These are phyloP conservation scores for Phaeoacremonium minimum DNA, from an alignment of 2,329 filamentous ascomycete genomes.

Conservation along the genomic window DNA sequence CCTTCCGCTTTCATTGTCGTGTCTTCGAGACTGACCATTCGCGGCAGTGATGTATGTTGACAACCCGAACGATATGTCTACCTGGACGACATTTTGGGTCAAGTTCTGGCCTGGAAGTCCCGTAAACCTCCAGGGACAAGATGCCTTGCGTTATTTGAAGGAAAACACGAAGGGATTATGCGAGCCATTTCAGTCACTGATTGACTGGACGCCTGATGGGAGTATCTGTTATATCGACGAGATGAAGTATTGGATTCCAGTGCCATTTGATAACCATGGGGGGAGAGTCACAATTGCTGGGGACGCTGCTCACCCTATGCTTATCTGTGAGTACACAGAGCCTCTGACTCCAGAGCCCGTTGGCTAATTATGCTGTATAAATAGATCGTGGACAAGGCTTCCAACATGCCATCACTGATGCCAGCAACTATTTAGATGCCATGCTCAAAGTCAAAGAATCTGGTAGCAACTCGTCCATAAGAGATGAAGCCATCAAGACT, in stretches of 20 bases:
- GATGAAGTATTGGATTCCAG: conserved; percentile 30
- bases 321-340: conserved; percentile 26
- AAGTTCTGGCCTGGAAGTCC: conserved; percentile 25
- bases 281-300: conserved; percentile 31
- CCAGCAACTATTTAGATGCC: conserved; percentile 28
- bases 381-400: conserved; percentile 38
- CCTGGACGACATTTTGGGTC: conserved; percentile 28
- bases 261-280: conserved; percentile 21
- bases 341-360: neutral
- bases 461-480: conserved; percentile 3
- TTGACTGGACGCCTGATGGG: conserved; percentile 27
- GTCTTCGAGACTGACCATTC: neutral
- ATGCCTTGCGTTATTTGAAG: conserved; percentile 26
- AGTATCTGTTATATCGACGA: conserved; percentile 24
- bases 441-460: conserved; percentile 16
- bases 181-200: conserved; percentile 23
- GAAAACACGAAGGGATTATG: conserved; percentile 17
- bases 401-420: conserved; percentile 36
- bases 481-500: conserved; percentile 14
- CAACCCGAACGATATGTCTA: conserved; percentile 15
- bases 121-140: conserved; percentile 22
- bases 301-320: conserved; percentile 39
- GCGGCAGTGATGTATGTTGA: conserved; percentile 16
- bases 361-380: neutral
- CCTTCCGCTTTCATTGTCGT: conserved; percentile 2